Evolutionary conservation across 2,329 filamentous ascomycete genomes (phyloP), one percentile per base, ranked within the genome.

Genomic region (Fusarium decemcellulare): DNA sequence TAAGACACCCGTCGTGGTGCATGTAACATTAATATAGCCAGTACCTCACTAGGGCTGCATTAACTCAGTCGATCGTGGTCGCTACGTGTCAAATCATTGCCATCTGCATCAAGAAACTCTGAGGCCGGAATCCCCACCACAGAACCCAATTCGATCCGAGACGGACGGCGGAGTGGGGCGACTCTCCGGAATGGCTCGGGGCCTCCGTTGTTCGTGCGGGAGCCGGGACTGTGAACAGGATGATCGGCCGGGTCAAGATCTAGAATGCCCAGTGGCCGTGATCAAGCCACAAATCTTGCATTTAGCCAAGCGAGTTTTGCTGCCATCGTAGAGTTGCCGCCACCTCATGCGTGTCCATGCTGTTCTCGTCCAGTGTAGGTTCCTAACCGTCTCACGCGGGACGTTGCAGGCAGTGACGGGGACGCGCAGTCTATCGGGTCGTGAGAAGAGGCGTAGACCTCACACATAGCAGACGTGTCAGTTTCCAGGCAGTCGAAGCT

Each of bases 21-120:
- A 52, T 72, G 62, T 72, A 75, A 52, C 47, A 67, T 67, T 63
- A 68, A 72, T 63, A 61, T 51, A 75, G 30, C 55, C n/a, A 40
- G 18, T 59, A 59, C 58, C 54, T 54, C n/a, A 42, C 12, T 29
- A 18, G 60, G 61, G 59, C 40, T 54, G 29, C 44, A 43, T 60
- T 59, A 32, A 39, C 36, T 43, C 32, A 48, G 16, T 27, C 14
- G n/a, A 15, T 15, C 47, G n/a, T 23, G 11, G 27, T 8, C 12
- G 8, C 40, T n/a, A 12, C 15, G 30, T 48, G 29, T 32, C 15
- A 34, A 11, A 9, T 12, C 12, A 8, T 37, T 48, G n/a, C 15
- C 18, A 14, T 39, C 10, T 23, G 16, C 12, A 39, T 30, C n/a
- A 15, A 32, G 9, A 34, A 32, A 30, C 16, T 16, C n/a, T 60